Conservation (phyloP, 345 rosid species). For the Trapa incisa region DNA sequence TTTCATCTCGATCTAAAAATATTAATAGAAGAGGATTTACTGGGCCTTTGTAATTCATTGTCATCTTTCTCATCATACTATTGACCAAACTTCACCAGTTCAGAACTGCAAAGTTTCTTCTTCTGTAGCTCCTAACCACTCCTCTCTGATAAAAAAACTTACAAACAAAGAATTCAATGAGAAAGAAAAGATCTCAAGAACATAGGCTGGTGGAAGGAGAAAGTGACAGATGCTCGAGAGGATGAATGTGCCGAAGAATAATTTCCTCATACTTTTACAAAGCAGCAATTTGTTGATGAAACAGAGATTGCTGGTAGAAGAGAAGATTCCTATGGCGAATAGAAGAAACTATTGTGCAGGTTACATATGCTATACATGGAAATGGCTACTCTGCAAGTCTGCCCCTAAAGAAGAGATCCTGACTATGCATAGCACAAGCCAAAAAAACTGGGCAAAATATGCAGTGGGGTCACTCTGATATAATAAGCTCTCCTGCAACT, state of each 20-base stretch:
- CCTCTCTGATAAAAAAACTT: background rate
- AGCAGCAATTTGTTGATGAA: background rate
- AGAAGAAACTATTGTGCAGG: conserved; percentile 10
- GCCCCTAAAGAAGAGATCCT: conserved; percentile 43
- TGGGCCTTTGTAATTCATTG: background rate
- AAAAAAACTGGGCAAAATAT: background rate
- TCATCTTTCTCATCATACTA: background rate
- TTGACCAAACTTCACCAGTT: background rate
- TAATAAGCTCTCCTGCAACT: background rate
- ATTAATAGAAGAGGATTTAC: background rate
- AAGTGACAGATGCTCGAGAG: background rate
- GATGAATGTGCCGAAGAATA: too few species aligned
- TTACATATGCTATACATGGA: background rate
- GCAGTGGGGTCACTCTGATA: background rate
- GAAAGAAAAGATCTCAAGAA: background rate
- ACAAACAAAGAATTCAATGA: background rate
- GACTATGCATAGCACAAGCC: too few species aligned
- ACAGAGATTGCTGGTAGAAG: background rate
- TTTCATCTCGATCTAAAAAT: background rate
- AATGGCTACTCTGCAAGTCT: conserved; percentile 37
- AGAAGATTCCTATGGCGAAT: background rate
- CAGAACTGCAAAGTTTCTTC: background rate
- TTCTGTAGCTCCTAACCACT: background rate
- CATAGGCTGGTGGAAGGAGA: background rate
- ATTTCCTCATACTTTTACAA: background rate